These are phyloP conservation scores for Leptographium wingfieldii DNA, from an alignment of 2,329 filamentous ascomycete genomes.

Conservation along the genomic window DNA sequence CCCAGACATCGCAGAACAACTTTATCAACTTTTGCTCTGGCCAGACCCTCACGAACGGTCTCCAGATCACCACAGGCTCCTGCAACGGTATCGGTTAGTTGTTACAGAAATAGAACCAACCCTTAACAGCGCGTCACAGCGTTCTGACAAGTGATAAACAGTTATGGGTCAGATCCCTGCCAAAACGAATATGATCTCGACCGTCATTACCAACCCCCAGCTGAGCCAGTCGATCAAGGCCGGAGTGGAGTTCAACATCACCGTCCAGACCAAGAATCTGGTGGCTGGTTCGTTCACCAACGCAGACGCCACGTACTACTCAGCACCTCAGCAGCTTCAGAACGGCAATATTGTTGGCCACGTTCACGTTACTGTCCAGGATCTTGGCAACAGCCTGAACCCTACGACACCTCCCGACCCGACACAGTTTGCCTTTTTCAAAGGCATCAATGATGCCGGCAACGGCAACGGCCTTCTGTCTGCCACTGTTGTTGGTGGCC, in stretches of 20 bases:
- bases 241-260: slow-evolving; percentile 39
- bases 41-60: slow-evolving; percentile 45
- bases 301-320: slow-evolving; percentile 45
- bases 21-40: slow-evolving; percentile 51
- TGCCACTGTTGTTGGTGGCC: slow-evolving; percentile 24
- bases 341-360: slow-evolving; percentile 42
- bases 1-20: slow-evolving; percentile 29
- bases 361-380: slow-evolving; percentile 46
- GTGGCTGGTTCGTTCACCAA: slow-evolving; percentile 47
- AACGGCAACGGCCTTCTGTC: slow-evolving; percentile 24
- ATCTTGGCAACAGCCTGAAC: slow-evolving; percentile 36
- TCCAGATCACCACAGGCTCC: slow-evolving; percentile 43
- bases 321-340: slow-evolving; percentile 40
- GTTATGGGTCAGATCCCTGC: slow-evolving; percentile 47
- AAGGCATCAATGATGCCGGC: slow-evolving; percentile 27
- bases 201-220: slow-evolving; percentile 37
- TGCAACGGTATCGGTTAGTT: slow-evolving; percentile 49
- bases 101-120: not conserved
- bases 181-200: slow-evolving; percentile 42
- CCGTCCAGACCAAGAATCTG: slow-evolving; percentile 39
- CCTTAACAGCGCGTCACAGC: not conserved
- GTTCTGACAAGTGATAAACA: slow-evolving; percentile 13
- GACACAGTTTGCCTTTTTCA: slow-evolving; percentile 30
- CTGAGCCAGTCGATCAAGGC: slow-evolving; percentile 33
- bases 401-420: slow-evolving; percentile 37